Evolutionary conservation across 2,329 filamentous ascomycete genomes (phyloP).

Genomic region (Aspergillus fischeri): DNA sequence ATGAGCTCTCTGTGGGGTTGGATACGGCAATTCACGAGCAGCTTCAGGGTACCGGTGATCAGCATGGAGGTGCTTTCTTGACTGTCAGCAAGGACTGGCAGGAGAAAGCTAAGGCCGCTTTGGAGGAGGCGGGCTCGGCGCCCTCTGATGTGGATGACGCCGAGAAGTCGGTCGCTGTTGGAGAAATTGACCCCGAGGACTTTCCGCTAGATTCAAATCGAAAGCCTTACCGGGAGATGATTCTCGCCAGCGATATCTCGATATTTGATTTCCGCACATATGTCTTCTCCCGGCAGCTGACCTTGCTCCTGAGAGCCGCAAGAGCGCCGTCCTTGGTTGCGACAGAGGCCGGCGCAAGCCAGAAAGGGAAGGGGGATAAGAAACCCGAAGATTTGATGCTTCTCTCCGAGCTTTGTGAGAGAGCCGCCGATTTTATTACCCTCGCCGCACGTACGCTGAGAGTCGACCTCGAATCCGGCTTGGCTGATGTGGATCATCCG

Average conservation of each 20-base stretch:
- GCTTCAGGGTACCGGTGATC: conserved; percentile 54
- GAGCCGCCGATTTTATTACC: conserved; percentile 79
- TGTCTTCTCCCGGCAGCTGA: conserved; percentile 84
- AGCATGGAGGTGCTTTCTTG: conserved; percentile 69
- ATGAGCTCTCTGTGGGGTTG: conserved; percentile 84
- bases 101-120: conserved; percentile 52
- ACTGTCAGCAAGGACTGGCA: conserved; percentile 70
- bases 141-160: conserved; percentile 27
- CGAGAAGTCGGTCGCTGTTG: conserved; percentile 20
- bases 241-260: conserved; percentile 90
- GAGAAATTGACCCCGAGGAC: conserved; percentile 27
- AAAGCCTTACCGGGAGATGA: conserved; percentile 86
- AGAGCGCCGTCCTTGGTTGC: conserved; percentile 49
- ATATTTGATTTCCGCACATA: conserved; percentile 94
- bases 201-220: conserved; percentile 51
- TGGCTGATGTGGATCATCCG: conserved; percentile 39
- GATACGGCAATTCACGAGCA: conserved; percentile 79
- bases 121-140: conserved; percentile 33
- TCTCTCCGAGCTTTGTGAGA: conserved; percentile 80
- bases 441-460: conserved; percentile 75
- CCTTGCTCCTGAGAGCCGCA: conserved; percentile 75
- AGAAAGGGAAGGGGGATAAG: conserved; percentile 50
- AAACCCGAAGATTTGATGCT: conserved; percentile 69
- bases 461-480: conserved; percentile 67
- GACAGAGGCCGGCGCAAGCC: conserved; percentile 25